Base-by-base conservation (phyloP, 1,284 basidiomycete species). In the Malassezia cuniculi region DNA sequence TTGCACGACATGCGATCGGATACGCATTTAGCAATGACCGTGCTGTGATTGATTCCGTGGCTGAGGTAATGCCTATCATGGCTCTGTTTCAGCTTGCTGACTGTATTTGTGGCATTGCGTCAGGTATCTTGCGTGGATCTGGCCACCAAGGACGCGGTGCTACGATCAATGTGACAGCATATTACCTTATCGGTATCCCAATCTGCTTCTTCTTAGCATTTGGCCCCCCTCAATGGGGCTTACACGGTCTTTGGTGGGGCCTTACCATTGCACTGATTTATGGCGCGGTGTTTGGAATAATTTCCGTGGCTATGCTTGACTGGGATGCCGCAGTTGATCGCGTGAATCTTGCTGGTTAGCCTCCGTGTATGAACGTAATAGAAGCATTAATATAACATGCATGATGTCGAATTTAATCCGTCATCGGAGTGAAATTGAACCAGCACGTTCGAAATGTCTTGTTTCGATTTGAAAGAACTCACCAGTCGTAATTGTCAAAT, bases 11-110 rank as follows among this genome's bases (percentile, higher is more conserved):
- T 24, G 71, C 71, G 4, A 86, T 83, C 81, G 85, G 75, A 3
- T 78, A 79, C 57, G 67, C 89, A 17, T 93, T 90, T 73, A 90
- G 86, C 57, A 71, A 78, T 39, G 85, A 90, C 68, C 73, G 76
- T 76, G 78, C 69, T 53, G 80, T 84, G 5, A 73, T 79, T 21
- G 40, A 50, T 4, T 70, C 82, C 11, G 81, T 85, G 16, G 77
- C 81, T 4, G 68, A 72, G 0, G 79, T 86, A 40, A 68, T 89
- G 28, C 82, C 85, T 0, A 57, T 82, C n/a, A 68, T 69, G 34
- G 71, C 73, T 4, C 78, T 82, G 7, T 73, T 85, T 24, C 58
- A 61, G 41, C 75, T 85, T 2, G 44, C 79, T 43, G 85, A 89
- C 53, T 79, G 78, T 9, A 73, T 78, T 12, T 69, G 73, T 8